Percentiles rank a stretch among this genome's conserved stretches.
Conservation (phyloP, 2,329 filamentous ascomycete species). For the Colletotrichum gigasporum region DNA sequence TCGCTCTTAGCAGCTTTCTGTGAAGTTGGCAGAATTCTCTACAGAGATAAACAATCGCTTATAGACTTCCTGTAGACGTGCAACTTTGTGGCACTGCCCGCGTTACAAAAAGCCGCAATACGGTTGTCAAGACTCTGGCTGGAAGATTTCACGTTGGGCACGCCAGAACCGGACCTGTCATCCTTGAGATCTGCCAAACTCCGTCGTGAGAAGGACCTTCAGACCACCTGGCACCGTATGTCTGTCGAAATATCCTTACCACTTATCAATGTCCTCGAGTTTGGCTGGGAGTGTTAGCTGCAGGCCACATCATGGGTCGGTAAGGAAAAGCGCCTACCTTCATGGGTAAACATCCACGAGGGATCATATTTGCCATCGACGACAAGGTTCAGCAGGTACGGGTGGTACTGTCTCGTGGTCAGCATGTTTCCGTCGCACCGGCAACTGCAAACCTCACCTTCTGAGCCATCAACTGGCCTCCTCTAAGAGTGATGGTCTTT, state of each 20-base stretch:
- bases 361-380: neutral
- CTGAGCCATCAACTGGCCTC: constrained; percentile 38
- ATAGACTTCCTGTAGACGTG: too few species aligned
- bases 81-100: too few species aligned
- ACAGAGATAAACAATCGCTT: too few species aligned
- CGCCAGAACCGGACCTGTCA: too few species aligned
- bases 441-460: constrained; percentile 1
- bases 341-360: constrained; percentile 1
- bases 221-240: neutral
- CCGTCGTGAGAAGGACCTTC: neutral
- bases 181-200: neutral
- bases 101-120: too few species aligned
- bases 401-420: neutral
- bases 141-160: too few species aligned
- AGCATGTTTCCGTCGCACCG: neutral
- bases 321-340: neutral
- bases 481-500: constrained; percentile 42
- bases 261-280: neutral
- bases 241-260: neutral
- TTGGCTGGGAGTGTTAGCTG: too few species aligned
- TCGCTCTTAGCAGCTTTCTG: too few species aligned
- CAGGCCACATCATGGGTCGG: too few species aligned
- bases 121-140: too few species aligned
- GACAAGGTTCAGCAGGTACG: neutral
- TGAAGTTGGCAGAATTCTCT: too few species aligned